These are phyloP conservation scores for Fusarium beomiforme DNA, from an alignment of 2,329 filamentous ascomycete genomes.

Conservation along the genomic window DNA sequence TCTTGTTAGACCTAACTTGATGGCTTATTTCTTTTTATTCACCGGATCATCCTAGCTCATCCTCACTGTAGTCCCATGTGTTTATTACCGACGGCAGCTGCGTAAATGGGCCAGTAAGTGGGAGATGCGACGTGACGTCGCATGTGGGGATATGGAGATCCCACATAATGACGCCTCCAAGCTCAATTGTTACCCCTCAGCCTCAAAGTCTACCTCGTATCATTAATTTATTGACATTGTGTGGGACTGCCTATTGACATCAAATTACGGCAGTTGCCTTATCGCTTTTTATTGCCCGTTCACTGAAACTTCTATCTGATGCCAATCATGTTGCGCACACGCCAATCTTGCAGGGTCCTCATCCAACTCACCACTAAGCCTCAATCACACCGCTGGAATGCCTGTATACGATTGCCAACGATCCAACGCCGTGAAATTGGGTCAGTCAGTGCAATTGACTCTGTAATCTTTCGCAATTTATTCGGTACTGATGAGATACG, in stretches of 20 bases:
- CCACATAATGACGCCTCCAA: neutral
- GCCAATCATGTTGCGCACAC: neutral
- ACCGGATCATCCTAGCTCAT: no score
- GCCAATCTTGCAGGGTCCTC: fast-evolving
- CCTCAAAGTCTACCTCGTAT: neutral
- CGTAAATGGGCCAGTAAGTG: neutral
- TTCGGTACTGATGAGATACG: slow-evolving; percentile 63
- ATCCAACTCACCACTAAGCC: neutral
- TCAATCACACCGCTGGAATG: neutral
- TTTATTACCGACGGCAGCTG: neutral
- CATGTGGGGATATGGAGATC: neutral
- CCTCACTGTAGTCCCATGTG: neutral
- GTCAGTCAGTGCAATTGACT: slow-evolving; percentile 52
- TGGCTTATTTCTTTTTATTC: neutral
- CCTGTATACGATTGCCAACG: fast-evolving
- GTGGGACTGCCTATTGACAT: neutral
- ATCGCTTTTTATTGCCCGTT: fast-evolving
- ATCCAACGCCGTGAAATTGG: neutral
- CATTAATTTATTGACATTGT: neutral
- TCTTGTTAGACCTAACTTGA: neutral
- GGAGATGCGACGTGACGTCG: neutral
- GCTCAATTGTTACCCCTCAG: neutral
- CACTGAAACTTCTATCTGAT: fast-evolving
- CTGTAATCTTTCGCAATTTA: slow-evolving; percentile 59
- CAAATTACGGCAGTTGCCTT: neutral